Evolutionary conservation across 441 rosid genomes (phyloP), one percentile per base, ranked within the genome.

Genomic region (Croton setiger): DNA sequence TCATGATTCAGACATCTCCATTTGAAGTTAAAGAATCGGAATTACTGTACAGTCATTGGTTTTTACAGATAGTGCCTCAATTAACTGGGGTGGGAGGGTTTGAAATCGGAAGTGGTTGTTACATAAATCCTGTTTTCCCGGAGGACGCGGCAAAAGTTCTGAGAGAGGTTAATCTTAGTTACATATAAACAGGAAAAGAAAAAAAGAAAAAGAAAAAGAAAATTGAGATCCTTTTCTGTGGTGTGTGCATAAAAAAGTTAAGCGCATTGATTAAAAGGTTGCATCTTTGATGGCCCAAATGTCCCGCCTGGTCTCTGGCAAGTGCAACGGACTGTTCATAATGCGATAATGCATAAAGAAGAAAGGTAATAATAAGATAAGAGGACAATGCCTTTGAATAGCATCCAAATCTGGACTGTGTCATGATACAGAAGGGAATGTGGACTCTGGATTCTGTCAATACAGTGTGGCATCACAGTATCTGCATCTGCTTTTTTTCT

Each of bases 1-100:
- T 85, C 73, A 92, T 90, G 98, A 92, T 92, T 74, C 99, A 92
- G 27, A 86, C 93, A 49, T 83, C 96, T 69, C 97, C 96, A 0
- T 77, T 87, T 44, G 73, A 80, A 57, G 75, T 77, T 48, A 63
- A 77, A 0, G 76, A 73, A 21, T 77, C 84, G 0, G 81, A 85
- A 45, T 74, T 81, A 70, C 79, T 75, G 5, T 92, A 86, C 57
- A 48, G 72, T 52, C 96, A 94, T 74, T 94, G 98, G 99, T 90
- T 78, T 76, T 67, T 92, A 57, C 94, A 83, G 84, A 90, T 92
- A 9, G 84, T 90, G 35, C 90, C 99, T 49, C 96, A 87, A 63
- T 76, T 92, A 68, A 70, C 80, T 17, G 82, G 83, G 58, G 85
- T 84, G 2, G 98, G 84, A 14, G 99, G 99, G 4, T 94, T 94